These are phyloP conservation scores for Monosporascus sp. DNA, from an alignment of 2,329 filamentous ascomycete genomes.

Conservation along the genomic window DNA sequence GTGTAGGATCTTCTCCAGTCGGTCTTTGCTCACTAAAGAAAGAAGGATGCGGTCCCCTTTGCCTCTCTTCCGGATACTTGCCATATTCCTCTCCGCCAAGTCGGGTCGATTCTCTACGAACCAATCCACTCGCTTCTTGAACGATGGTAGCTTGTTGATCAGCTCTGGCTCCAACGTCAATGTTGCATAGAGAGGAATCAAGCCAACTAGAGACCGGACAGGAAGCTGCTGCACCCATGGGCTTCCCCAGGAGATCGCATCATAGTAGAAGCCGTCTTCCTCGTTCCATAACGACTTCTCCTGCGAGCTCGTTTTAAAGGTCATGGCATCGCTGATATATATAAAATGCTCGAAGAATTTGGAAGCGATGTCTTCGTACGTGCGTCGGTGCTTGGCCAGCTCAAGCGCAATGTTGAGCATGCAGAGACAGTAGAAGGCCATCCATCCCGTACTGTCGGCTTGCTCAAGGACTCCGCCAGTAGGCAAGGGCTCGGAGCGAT, in stretches of 20 bases:
- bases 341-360: slow-evolving; percentile 99
- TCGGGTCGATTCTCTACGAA: slow-evolving; percentile 86
- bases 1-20: slow-evolving; percentile 81
- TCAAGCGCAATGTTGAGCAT: slow-evolving; percentile 98
- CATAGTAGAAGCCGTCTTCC: slow-evolving; percentile 95
- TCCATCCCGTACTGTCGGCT: slow-evolving; percentile 97
- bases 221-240: slow-evolving; percentile 91
- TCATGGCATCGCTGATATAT: slow-evolving; percentile 97
- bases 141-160: slow-evolving; percentile 83
- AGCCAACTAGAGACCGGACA: slow-evolving; percentile 83
- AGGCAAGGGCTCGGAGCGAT: slow-evolving; percentile 88
- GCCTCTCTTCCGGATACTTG: slow-evolving; percentile 83
- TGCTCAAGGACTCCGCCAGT: slow-evolving; percentile 93
- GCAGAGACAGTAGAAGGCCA: slow-evolving; percentile 94
- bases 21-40: slow-evolving; percentile 86
- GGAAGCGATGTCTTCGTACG: slow-evolving; percentile 93
- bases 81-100: slow-evolving; percentile 88
- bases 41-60: slow-evolving; percentile 85
- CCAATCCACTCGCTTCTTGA: slow-evolving; percentile 92
- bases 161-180: slow-evolving; percentile 90
- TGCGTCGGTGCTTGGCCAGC: slow-evolving; percentile 88
- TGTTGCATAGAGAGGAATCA: slow-evolving; percentile 91
- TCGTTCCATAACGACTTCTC: slow-evolving; percentile 94
- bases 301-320: slow-evolving; percentile 65
- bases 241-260: slow-evolving; percentile 93